phyloP scores from a whole-genome alignment of 345 rosid species.

The Boechera retrofracta region DNA sequence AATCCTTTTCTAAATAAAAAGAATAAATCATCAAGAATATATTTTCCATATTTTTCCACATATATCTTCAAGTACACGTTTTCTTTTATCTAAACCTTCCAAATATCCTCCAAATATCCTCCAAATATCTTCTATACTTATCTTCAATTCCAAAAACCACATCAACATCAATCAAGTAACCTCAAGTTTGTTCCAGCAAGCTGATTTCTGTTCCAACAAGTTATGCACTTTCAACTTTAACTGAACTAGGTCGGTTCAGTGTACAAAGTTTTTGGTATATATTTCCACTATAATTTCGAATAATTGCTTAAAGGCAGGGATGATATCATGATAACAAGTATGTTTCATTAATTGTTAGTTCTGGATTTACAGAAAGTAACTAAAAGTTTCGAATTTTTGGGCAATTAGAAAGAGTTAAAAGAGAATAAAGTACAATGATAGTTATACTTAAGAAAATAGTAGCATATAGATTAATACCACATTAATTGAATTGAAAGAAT shows the following conservation, averaged over 20 bases:
- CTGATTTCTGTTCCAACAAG: too few species aligned
- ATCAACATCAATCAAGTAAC: too few species aligned
- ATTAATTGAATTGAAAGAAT: background rate
- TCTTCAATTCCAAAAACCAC: too few species aligned
- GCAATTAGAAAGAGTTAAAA: background rate
- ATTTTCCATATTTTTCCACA: too few species aligned
- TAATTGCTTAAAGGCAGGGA: slow-evolving; percentile 5
- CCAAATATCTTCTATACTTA: too few species aligned
- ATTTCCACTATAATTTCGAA: background rate
- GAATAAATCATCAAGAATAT: too few species aligned
- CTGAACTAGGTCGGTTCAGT: slow-evolving; percentile 6
- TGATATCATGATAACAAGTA: slow-evolving; percentile 1
- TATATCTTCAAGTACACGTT: too few species aligned
- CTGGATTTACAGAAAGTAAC: slow-evolving; percentile 15
- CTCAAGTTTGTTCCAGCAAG: too few species aligned
- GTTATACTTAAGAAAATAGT: background rate
- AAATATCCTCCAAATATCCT: too few species aligned
- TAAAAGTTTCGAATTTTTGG: background rate
- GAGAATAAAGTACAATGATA: background rate
- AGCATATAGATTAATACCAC: background rate
- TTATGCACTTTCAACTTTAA: background rate
- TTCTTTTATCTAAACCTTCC: too few species aligned
- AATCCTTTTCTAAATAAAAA: too few species aligned
- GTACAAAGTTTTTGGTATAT: background rate
- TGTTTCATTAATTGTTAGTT: background rate